A percentile compares a stretch with the other conserved stretches of the same genome.
Evolutionary conservation across 805 yeast genomes (phyloP).

Genomic region (Saccharomycopsis babjevae): DNA sequence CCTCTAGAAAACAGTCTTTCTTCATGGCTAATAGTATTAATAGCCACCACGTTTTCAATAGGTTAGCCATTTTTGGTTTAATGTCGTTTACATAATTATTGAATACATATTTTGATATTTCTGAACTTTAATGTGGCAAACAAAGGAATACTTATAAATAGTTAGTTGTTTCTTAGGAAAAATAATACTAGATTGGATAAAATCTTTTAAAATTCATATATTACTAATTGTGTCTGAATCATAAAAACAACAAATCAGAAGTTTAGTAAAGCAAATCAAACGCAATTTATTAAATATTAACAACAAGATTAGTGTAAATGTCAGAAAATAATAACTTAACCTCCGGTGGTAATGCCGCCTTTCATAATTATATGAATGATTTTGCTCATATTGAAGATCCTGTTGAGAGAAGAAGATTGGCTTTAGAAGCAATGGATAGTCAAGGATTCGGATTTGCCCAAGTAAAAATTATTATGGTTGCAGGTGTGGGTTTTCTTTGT

Average conservation of each 20-base stretch:
- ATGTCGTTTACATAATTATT: neutral
- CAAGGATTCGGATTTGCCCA: constrained; percentile 78
- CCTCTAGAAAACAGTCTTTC: neutral
- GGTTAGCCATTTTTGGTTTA: neutral
- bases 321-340: constrained; percentile 4
- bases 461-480: constrained; percentile 69
- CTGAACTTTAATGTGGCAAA: neutral
- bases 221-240: no score
- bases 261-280: neutral
- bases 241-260: neutral
- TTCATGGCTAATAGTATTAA: neutral
- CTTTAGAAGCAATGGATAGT: constrained; percentile 73
- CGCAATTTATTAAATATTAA: neutral
- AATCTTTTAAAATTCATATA: no score
- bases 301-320: neutral
- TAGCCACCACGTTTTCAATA: neutral
- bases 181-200: neutral
- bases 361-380: constrained; percentile 72
- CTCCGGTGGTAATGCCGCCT: constrained; percentile 73
- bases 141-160: neutral
- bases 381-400: constrained; percentile 79
- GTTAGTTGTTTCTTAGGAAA: neutral
- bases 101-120: neutral
- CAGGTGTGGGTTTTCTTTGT: constrained; percentile 90
- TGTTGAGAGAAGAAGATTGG: constrained; percentile 75